Evolutionary conservation across 2,329 filamentous ascomycete species (phyloP), one percentile per base, ranked within the genome.

Genomic region (Aspergillus brasiliensis): DNA sequence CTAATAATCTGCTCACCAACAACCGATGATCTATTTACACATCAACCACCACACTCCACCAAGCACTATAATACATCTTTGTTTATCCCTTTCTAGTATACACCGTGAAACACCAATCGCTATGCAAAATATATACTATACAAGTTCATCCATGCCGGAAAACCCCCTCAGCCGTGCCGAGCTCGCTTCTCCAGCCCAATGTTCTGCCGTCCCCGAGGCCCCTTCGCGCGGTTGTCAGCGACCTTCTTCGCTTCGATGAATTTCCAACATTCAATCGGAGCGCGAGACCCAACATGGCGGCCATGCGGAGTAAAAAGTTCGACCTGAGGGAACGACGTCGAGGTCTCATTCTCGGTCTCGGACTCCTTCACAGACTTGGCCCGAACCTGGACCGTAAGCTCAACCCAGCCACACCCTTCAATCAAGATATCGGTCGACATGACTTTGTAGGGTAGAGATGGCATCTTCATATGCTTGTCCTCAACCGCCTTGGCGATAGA

Each of bases 331-430:
- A 80, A 86, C 87, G 13, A 59, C n/a, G 8, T 47, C 21, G 78
- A 75, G 0, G 74, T 73, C 66, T 73, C 71, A 56, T 31, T 2
- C 25, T 52, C 31, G 3, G 34, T 4, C 1, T 69, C 42, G 55
- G 69, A 59, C 34, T 67, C 34, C 23, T 63, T 7, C 8, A 11
- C 8, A 19, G 69, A 79, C 70, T 77, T 84, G 15, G 82, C 85
- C 53, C 51, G 31, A 52, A 17, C 86, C 77, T 99, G 94, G 3
- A 88, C 88, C 0, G 88, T 88, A 42, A 99, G 76, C 76, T 99
- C 95, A 2, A 99, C 84, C 91, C 96, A 99, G 7, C 95, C 95
- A 25, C 92, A 89, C 2, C 95, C 92, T 74, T 98, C 94, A 52
- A 99, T 87, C 13, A 99, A 80, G 23, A 99, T 87, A 71, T 99